phyloP scores from a whole-genome alignment of 2,329 filamentous ascomycete species.

The Pyrenochaeta sp. region DNA sequence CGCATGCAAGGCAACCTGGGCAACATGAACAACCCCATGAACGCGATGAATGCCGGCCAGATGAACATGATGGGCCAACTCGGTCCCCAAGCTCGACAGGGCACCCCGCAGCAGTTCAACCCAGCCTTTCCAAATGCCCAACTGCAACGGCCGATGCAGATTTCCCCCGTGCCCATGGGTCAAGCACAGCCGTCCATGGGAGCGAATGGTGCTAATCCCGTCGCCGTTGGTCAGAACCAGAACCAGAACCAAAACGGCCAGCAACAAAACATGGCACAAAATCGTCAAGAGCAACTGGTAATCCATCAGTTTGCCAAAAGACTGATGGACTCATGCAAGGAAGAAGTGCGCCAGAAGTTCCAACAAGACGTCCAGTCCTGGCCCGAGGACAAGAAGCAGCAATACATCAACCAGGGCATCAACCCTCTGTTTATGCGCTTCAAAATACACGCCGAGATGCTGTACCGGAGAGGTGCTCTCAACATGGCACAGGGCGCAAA shows the following conservation, averaged over 20 bases:
- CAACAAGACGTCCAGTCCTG: slow-evolving; percentile 50
- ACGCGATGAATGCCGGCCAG: slow-evolving; percentile 40
- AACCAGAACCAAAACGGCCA: slow-evolving; percentile 37
- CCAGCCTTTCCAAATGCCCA: slow-evolving; percentile 56
- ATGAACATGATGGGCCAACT: slow-evolving; percentile 48
- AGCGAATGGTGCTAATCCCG: slow-evolving; percentile 33
- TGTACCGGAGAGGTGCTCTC: slow-evolving; percentile 33
- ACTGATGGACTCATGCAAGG: slow-evolving; percentile 56
- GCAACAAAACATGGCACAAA: slow-evolving; percentile 42
- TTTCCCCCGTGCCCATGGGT: slow-evolving; percentile 56
- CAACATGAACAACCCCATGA: slow-evolving; percentile 37
- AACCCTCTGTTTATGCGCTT: slow-evolving; percentile 61
- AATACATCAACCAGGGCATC: slow-evolving; percentile 53
- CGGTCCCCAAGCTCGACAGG: slow-evolving; percentile 45
- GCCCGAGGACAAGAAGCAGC: slow-evolving; percentile 57
- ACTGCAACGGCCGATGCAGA: slow-evolving; percentile 59
- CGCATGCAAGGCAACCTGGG: slow-evolving; percentile 32
- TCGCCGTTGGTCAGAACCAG: slow-evolving; percentile 28
- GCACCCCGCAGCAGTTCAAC: slow-evolving; percentile 53
- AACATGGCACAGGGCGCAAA: slow-evolving; percentile 16
- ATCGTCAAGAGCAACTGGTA: slow-evolving; percentile 31
- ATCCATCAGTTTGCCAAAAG: slow-evolving; percentile 57
- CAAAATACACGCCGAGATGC: slow-evolving; percentile 55
- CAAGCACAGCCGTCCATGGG: slow-evolving; percentile 43
- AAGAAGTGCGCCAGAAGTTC: slow-evolving; percentile 57